Evolutionary conservation across 192 early-diverging fungal genomes (phyloP), one percentile per base, ranked within the genome.

Genomic region (Radiomyces spectabilis): DNA sequence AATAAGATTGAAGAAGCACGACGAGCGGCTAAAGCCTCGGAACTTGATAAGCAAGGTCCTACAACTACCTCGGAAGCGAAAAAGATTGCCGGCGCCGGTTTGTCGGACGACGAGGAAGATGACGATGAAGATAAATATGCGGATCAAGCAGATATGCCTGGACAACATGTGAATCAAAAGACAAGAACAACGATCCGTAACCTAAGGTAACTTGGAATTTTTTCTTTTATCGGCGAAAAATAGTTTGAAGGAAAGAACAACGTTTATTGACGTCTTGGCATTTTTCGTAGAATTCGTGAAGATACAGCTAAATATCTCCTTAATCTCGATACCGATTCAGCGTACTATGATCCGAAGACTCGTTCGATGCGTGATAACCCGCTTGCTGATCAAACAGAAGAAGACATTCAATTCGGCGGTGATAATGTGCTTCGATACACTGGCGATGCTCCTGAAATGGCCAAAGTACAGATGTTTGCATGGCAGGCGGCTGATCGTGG

Each of bases 311-410:
- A 99, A 72, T 99, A 99, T 67, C 76, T 99, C 44, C 81, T 87
- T 46, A 99, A 99, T 68, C 69, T 99, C 55, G 93, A 98, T 62
- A 80, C 85, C 15, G 83, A 97, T 53, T 94, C 92, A 8, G 95
- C 94, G 1, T 87, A 93, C 78, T 99, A 99, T 57, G 97, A 99
- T 72, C 97, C 97, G 31, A 99, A 99, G 63, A 95, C 97, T 2
- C 82, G 95, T 26, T 94, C 94, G 1, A 99, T 99, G 97, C 86
- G 97, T 59, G 95, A 97, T 53, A 96, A 98, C 70, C 97, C 96
- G 7, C 72, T 84, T 45, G 77, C 77, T 26, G 82, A 84, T 27
- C 21, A 58, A 26, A 34, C 15, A 1, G 72, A 77, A 29, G 86
- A 86, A 34, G 63, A 63, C 27, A 66, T 66, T 12, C 61, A 60